A percentile compares a stretch with the other conserved stretches of the same genome.
Conservation (phyloP, 2,329 filamentous ascomycete genomes). For the Stachybotrys chlorohalonatus region DNA sequence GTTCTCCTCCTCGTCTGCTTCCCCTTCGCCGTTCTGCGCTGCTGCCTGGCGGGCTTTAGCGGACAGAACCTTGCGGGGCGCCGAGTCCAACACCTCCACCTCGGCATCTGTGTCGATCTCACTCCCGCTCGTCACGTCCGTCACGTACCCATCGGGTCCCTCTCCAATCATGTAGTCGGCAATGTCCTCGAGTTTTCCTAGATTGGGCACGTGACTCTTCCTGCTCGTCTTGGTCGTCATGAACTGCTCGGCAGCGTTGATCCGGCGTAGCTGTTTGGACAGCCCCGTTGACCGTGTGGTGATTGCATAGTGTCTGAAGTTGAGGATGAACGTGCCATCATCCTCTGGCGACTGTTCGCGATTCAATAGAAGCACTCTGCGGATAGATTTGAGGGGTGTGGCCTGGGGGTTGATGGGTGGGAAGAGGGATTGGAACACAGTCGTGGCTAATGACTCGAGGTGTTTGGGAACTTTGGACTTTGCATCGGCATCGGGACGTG, state of each 20-base stretch:
- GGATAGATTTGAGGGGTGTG: constrained; percentile 86
- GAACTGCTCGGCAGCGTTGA: constrained; percentile 80
- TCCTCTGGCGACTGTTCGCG: constrained; percentile 55
- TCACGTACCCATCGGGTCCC: constrained; percentile 69
- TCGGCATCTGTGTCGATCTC: constrained; percentile 93
- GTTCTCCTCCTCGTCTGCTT: constrained; percentile 39
- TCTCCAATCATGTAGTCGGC: constrained; percentile 91
- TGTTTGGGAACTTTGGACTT: constrained; percentile 77
- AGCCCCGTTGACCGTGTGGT: constrained; percentile 80
- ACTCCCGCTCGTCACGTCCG: constrained; percentile 75
- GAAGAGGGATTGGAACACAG: constrained; percentile 92
- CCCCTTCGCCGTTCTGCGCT: constrained; percentile 28
- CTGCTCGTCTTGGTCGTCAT: constrained; percentile 49
- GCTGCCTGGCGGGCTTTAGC: constrained; percentile 37
- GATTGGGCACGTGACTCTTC: constrained; percentile 70
- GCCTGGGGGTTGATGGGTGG: constrained; percentile 89
- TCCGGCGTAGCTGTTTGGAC: constrained; percentile 70
- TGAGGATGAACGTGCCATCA: constrained; percentile 69
- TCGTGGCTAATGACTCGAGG: constrained; percentile 85
- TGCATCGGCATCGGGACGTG: constrained; percentile 50
- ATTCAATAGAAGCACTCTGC: constrained; percentile 82
- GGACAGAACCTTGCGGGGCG: constrained; percentile 53
- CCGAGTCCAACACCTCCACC: constrained; percentile 69
- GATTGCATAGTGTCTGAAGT: constrained; percentile 90
- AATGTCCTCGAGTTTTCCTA: constrained; percentile 86